Conservation (phyloP, 2,329 filamentous ascomycete genomes). For the Shiraia bambusicola region DNA sequence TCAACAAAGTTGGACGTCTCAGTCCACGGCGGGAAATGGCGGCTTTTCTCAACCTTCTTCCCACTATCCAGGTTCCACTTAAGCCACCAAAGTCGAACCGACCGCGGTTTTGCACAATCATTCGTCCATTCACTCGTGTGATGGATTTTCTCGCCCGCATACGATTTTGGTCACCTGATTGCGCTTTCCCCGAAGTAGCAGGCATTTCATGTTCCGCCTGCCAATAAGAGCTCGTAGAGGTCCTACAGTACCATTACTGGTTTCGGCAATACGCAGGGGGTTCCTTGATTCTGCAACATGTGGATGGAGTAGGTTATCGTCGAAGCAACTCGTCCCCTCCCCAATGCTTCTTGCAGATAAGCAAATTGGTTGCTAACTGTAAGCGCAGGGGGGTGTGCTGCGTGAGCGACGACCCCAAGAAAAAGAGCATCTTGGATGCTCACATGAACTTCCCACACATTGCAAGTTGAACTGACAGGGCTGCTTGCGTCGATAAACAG, state of each 20-base stretch:
- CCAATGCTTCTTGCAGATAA: too few relatives aligned
- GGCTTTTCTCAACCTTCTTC: conserved; percentile 18
- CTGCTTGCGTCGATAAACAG: too few relatives aligned
- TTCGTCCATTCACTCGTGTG: conserved; percentile 33
- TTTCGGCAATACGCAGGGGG: conserved; percentile 28
- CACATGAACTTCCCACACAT: too few relatives aligned
- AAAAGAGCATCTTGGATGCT: too few relatives aligned
- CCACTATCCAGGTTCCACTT: conserved; percentile 31
- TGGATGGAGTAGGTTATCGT: too few relatives aligned
- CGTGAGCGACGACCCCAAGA: too few relatives aligned
- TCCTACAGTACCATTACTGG: conserved; percentile 21
- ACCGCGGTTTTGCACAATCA: conserved; percentile 30
- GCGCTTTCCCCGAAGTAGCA: conserved; percentile 21
- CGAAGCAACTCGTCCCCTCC: too few relatives aligned
- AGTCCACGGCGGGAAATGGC: conserved; percentile 19
- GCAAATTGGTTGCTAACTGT: too few relatives aligned
- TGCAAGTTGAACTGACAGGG: too few relatives aligned
- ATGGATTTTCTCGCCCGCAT: conserved; percentile 29
- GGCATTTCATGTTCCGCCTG: conserved; percentile 10
- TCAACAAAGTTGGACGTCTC: conserved; percentile 32
- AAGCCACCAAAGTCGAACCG: conserved; percentile 31
- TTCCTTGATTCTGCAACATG: not conserved
- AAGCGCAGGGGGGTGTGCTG: too few relatives aligned
- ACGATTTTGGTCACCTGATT: conserved; percentile 32
- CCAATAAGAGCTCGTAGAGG: conserved; percentile 28